phyloP scores from a whole-genome alignment of 1,284 basidiomycete species.

The Ceratorhiza oryzae-sativae region DNA sequence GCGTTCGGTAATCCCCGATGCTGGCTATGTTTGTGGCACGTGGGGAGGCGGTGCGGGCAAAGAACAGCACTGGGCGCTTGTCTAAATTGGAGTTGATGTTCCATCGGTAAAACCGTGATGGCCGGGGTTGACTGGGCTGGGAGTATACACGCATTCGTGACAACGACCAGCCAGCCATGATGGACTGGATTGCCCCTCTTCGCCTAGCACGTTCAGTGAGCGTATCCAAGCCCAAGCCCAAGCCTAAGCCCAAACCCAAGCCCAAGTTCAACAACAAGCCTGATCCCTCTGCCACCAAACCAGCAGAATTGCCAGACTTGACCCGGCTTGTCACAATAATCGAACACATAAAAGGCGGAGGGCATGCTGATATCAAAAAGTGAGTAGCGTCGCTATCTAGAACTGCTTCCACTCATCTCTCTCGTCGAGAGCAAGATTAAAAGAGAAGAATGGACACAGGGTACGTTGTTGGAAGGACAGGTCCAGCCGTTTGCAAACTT shows the following conservation, averaged over 20 bases:
- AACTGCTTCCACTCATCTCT: background rate
- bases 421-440: background rate
- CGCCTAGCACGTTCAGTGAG: background rate
- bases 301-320: background rate
- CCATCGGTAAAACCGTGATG: background rate
- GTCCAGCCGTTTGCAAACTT: background rate
- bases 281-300: background rate
- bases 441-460: slow-evolving; percentile 1
- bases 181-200: background rate
- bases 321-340: background rate
- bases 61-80: background rate
- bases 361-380: slow-evolving; percentile 17
- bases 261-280: background rate
- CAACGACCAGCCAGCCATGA: background rate
- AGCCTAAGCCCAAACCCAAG: background rate
- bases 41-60: no score
- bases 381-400: background rate
- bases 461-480: background rate
- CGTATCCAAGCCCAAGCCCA: background rate
- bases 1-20: no score
- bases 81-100: background rate
- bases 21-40: no score
- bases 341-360: slow-evolving; percentile 14
- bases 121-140: background rate
- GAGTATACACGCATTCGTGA: background rate